Percentiles rank a stretch among this genome's conserved stretches.
Conservation (phyloP, 768 basidiomycete species). For the Leccinum longicurvipes region DNA sequence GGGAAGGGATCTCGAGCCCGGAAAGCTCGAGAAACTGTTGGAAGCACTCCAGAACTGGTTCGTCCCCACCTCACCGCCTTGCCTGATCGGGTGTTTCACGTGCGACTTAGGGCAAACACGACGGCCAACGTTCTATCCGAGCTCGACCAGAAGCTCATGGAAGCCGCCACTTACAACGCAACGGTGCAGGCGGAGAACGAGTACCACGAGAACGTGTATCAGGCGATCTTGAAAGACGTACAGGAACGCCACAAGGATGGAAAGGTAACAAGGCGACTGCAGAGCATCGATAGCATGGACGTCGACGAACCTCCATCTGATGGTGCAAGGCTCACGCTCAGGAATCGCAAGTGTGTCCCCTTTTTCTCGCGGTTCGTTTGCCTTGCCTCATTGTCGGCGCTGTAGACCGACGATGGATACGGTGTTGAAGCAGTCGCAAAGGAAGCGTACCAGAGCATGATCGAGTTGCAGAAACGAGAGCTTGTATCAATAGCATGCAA, state of each 20-base stretch:
- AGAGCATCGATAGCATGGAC: constrained; percentile 52
- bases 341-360: constrained; percentile 58
- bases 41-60: constrained; percentile 66
- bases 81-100: background rate
- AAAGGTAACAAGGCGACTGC: constrained; percentile 33
- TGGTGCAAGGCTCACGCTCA: constrained; percentile 37
- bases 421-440: constrained; percentile 41
- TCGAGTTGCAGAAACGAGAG: background rate
- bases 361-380: background rate
- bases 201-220: constrained; percentile 54
- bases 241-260: constrained; percentile 63
- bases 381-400: background rate
- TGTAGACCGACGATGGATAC: constrained; percentile 38
- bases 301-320: constrained; percentile 56
- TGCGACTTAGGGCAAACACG: constrained; percentile 56
- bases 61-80: constrained; percentile 19
- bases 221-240: constrained; percentile 56
- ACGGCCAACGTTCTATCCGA: constrained; percentile 67
- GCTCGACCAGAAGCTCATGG: constrained; percentile 65
- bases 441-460: constrained; percentile 61
- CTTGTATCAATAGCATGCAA: constrained; percentile 9
- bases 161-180: constrained; percentile 46
- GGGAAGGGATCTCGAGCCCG: constrained; percentile 87
- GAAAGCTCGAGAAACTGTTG: constrained; percentile 58
- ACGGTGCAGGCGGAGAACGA: constrained; percentile 41